A percentile compares a stretch with the other conserved stretches of the same genome.
These are phyloP conservation scores for Physcomitrellopsis africana DNA, from an alignment of 225 moss, liverwort and hornwort species.

Conservation along the genomic window DNA sequence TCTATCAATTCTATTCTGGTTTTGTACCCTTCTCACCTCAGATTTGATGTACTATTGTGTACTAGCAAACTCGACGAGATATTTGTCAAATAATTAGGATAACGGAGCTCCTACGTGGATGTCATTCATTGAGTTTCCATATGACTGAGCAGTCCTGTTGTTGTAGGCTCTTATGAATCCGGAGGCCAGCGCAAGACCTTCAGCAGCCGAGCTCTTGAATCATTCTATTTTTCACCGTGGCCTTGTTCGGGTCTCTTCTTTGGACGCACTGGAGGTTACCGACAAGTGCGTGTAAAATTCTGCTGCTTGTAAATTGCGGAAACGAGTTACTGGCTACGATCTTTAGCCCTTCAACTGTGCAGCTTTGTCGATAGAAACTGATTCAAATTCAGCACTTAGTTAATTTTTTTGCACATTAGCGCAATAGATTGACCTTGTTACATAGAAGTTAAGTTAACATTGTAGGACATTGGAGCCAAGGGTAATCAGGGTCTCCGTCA, in stretches of 20 bases:
- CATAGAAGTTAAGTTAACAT: constrained; percentile 6
- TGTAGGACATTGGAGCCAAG: no score
- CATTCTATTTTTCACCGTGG: constrained; percentile 59
- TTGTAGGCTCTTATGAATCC: constrained; percentile 74
- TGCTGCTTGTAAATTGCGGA: constrained; percentile 7
- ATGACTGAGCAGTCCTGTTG: background rate
- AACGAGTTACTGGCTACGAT: constrained; percentile 5
- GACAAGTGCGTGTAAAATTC: constrained; percentile 9
- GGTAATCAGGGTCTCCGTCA: no score
- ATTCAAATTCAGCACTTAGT: constrained; percentile 5
- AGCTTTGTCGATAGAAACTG: constrained; percentile 18
- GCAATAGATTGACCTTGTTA: constrained; percentile 21
- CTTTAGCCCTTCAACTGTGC: background rate
- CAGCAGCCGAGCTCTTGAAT: constrained; percentile 60
- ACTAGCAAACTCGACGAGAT: no score
- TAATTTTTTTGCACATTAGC: background rate
- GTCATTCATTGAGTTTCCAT: background rate
- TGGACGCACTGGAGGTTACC: constrained; percentile 9
- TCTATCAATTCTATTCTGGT: background rate
- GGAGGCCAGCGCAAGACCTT: constrained; percentile 54
- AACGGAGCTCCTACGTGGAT: background rate
- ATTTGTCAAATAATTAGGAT: no score
- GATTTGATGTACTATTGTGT: background rate
- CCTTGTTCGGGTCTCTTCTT: background rate
- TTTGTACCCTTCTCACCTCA: background rate